Conservation (phyloP, 2,329 filamentous ascomycete species). For the Cadophora gregata region DNA sequence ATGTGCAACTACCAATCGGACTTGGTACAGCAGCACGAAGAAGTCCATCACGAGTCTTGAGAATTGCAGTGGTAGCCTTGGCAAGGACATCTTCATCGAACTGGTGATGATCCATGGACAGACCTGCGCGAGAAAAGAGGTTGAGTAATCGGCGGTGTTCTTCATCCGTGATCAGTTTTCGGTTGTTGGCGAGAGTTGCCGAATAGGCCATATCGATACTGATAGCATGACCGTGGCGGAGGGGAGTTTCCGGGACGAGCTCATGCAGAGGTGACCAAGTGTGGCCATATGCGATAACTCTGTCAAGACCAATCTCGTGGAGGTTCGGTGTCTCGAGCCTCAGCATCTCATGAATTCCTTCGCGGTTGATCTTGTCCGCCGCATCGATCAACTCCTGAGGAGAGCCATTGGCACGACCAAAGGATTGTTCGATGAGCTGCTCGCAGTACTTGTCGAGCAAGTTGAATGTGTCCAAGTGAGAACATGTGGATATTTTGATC, state of each 20-base stretch:
- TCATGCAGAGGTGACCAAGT: slow-evolving; percentile 79
- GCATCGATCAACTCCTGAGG: slow-evolving; percentile 61
- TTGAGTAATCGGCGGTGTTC: slow-evolving; percentile 69
- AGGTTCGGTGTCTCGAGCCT: slow-evolving; percentile 76
- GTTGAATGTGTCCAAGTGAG: slow-evolving; percentile 69
- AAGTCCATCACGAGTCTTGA: slow-evolving; percentile 73
- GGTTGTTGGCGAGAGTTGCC: slow-evolving; percentile 68
- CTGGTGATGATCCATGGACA: slow-evolving; percentile 73
- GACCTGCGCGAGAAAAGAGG: slow-evolving; percentile 71
- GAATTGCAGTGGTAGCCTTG: slow-evolving; percentile 69
- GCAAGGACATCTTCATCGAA: slow-evolving; percentile 71
- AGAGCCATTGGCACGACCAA: slow-evolving; percentile 65
- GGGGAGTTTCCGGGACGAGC: slow-evolving; percentile 69
- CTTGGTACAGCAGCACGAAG: slow-evolving; percentile 72
- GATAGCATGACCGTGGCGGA: slow-evolving; percentile 76
- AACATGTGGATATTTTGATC: slow-evolving; percentile 78
- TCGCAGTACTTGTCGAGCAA: slow-evolving; percentile 73
- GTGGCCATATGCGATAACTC: slow-evolving; percentile 77
- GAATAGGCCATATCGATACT: slow-evolving; percentile 80
- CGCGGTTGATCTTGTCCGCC: slow-evolving; percentile 71
- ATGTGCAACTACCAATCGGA: slow-evolving; percentile 69
- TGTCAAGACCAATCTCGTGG: slow-evolving; percentile 74
- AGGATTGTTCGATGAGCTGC: slow-evolving; percentile 67
- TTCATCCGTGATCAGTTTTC: slow-evolving; percentile 63
- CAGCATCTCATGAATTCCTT: slow-evolving; percentile 74